Base-by-base conservation (phyloP, 768 basidiomycete genomes). In the Boletus patriciae region DNA sequence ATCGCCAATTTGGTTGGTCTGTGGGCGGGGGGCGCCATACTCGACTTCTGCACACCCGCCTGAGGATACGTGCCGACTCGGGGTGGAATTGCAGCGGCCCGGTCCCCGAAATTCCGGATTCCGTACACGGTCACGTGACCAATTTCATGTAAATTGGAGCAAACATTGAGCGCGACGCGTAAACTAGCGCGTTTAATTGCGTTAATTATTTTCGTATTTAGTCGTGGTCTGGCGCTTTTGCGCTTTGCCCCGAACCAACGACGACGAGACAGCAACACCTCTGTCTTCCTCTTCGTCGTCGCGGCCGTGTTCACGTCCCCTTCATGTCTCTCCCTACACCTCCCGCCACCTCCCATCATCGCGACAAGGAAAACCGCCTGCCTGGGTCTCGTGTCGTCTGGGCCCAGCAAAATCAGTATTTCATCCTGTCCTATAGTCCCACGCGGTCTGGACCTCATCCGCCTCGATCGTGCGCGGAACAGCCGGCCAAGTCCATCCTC, bases 401-500 rank as follows among this genome's bases (percentile, higher is more conserved):
- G 81, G 79, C 83, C 0, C 76, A 78, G 52, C 72, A 76, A 15
- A 78, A 83, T 55, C 75, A 80, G 61, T 77, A 80, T 56, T 82
- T 81, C 48, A 64, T 69, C 19, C 61, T 82, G 37, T 66, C 73
- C 12, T 62, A 65, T 51, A 69, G 67, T 52, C 67, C 69, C 11
- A 70, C 74, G 37, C 46, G 45, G 8, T 53, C 64, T 46, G 45
- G 37, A 47, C 46, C 64, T 43, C 58, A 59, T 12, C 61, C 71
- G 15, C 47, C 69, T 16, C 77, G 74, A 52, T 69, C 76, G 6
- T 76, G 75, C 2, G 77, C 74, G 47, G 69, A 73, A 16, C 75
- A 63, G 15, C 88, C 88, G 0, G 53, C 71, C 21, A 87, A 80
- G 60, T 88, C 90, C 8, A 92, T 92, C 55, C 78, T 92, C 36